Evolutionary conservation across 176 grass and related monocot species (phyloP), one percentile per base, ranked within the genome.

Genomic region (Avena atlantica): DNA sequence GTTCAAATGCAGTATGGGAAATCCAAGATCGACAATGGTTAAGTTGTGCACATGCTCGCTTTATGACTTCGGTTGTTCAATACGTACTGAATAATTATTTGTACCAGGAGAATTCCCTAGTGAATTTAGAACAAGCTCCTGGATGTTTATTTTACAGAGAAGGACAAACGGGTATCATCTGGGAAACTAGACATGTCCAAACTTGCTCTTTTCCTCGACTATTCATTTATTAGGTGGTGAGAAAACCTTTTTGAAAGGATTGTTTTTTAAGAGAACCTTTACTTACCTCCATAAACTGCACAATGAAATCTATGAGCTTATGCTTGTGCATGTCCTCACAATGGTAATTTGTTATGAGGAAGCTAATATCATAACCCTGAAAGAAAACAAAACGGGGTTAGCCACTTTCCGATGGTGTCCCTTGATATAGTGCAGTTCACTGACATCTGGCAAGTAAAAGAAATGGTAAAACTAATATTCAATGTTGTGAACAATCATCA

Each of bases 261-360:
- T 31, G 34, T 17, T 2, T 7, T 5, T 19, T 16, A 34, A 67
- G 6, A 87, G 56, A 78, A 16, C 14, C 14, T 24, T 53, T 64
- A 21, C 25, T 87, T 94, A 95, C 96, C 93, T 98, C 96, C 96
- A 98, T 96, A 87, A 98, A 98, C 61, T 96, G 93, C 77, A 98
- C 93, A 13, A 98, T 98, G 81, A 98, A 98, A 92, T 96, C 96
- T 61, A 98, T 98, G 77, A 98, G 93, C 70, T 98, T 96, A 45
- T 98, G 93, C 67, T 98, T 98, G 80, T 95, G 96, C 93, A 94
- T 98, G 49, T 94, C 96, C 79, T 95, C 92, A 36, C 96, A 98
- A 56, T 98, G 93, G 75, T 98, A 98, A 66, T 98, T 98, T 85
- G 96, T 98, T 95, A 98, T 94, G 57, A 98, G 90, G 76, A 98